These are phyloP conservation scores for Tripterygium wilfordii DNA, from an alignment of 177 flowering plant genomes.

Conservation along the genomic window DNA sequence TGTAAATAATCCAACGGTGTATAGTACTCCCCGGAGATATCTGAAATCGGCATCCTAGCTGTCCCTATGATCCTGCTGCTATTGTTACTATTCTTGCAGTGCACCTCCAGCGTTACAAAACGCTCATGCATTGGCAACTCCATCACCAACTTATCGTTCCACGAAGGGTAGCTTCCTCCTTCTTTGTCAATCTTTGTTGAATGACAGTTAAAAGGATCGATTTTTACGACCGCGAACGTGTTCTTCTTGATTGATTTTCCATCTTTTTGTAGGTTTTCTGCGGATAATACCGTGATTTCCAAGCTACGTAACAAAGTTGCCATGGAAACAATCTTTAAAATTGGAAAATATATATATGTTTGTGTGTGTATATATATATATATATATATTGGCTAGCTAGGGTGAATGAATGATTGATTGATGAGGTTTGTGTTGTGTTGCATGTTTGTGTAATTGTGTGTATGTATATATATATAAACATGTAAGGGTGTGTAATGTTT, in stretches of 20 bases:
- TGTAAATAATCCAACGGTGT: constrained; percentile 2
- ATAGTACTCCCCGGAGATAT: constrained; percentile 4
- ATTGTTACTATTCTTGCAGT: background rate
- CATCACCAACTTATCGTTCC: constrained; percentile 2
- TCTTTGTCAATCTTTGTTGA: background rate
- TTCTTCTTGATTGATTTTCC: background rate
- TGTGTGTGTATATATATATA: no score
- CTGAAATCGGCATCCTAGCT: constrained; percentile 2
- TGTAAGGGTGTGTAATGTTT: no score
- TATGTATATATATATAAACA: no score
- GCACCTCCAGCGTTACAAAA: background rate
- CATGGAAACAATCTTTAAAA: no score
- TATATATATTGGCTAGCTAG: no score
- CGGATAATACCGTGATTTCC: constrained; percentile 1
- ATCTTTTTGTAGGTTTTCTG: background rate
- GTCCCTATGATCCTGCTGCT: constrained; percentile 1
- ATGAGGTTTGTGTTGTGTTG: no score
- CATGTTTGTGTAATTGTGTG: no score
- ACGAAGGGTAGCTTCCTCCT: constrained; percentile 7
- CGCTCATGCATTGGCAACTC: background rate
- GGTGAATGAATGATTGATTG: no score
- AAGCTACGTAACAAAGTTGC: no score
- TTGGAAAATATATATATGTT: no score
- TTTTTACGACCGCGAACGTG: background rate
- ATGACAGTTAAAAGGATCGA: background rate